phyloP scores from a whole-genome alignment of 345 rosid species.

The Lumnitzera littorea region DNA sequence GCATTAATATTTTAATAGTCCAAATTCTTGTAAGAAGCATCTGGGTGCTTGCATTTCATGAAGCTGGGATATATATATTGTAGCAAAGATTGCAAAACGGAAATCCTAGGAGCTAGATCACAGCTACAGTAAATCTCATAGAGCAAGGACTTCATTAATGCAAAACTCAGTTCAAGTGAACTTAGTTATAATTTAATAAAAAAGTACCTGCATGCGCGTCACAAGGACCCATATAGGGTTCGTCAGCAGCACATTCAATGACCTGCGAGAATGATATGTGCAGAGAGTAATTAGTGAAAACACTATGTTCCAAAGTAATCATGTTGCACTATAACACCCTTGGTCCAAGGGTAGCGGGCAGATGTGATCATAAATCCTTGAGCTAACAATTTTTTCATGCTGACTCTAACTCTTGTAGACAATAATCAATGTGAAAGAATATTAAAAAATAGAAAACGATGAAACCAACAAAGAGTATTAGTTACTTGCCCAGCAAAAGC shows the following conservation, averaged over 20 bases:
- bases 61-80: no score
- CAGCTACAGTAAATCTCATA: constrained; percentile 1
- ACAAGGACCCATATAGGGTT: constrained; percentile 66
- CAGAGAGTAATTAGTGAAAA: not conserved
- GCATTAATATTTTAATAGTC: no score
- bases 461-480: not conserved
- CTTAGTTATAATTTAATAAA: not conserved
- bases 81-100: no score
- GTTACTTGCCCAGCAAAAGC: constrained; percentile 50
- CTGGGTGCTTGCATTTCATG: no score
- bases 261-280: constrained; percentile 24
- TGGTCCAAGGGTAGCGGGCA: no score
- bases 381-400: no score
- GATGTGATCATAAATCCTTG: no score
- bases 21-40: no score
- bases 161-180: not conserved
- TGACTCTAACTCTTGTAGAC: no score
- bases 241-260: constrained; percentile 59
- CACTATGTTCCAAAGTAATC: not conserved
- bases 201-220: constrained; percentile 61
- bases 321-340: no score
- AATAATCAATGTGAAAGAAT: no score
- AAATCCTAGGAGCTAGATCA: no score
- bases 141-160: not conserved
- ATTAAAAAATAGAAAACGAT: not conserved